These are phyloP conservation scores for Beta lomatogona DNA, from an alignment of 179 eudicot genomes.

Conservation along the genomic window DNA sequence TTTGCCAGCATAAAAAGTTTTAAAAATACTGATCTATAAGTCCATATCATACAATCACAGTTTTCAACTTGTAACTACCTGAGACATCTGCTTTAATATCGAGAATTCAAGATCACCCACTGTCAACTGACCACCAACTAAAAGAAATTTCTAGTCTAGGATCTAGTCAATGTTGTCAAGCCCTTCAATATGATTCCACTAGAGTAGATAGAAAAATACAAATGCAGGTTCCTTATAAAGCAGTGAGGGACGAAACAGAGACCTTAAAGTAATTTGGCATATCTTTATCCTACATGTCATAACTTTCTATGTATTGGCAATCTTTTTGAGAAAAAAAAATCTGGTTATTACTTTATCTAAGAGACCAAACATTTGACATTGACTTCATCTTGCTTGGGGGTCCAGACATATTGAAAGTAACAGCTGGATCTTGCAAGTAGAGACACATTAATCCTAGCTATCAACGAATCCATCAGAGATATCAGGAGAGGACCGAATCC, in stretches of 20 bases:
- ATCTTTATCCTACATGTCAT: background rate
- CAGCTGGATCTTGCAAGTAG: background rate
- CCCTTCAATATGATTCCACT: background rate
- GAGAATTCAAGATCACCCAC: background rate
- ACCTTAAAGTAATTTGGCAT: background rate
- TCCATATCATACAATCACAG: background rate
- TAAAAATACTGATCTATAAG: background rate
- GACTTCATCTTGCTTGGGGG: background rate
- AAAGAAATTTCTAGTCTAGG: background rate
- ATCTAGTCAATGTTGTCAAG: background rate
- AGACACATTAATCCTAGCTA: background rate
- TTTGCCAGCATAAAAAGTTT: constrained; percentile 2
- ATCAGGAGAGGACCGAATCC: background rate
- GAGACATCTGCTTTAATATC: background rate
- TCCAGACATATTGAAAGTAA: background rate
- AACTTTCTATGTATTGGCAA: background rate
- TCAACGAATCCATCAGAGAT: background rate
- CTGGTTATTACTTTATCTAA: background rate
- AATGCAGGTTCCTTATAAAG: background rate
- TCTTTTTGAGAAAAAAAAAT: background rate
- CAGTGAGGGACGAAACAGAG: background rate
- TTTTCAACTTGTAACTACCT: background rate
- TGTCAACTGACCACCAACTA: background rate
- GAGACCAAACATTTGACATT: background rate
- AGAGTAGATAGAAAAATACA: background rate